Conservation (phyloP, 306 rosid genomes). For the Cucumis hystrix region DNA sequence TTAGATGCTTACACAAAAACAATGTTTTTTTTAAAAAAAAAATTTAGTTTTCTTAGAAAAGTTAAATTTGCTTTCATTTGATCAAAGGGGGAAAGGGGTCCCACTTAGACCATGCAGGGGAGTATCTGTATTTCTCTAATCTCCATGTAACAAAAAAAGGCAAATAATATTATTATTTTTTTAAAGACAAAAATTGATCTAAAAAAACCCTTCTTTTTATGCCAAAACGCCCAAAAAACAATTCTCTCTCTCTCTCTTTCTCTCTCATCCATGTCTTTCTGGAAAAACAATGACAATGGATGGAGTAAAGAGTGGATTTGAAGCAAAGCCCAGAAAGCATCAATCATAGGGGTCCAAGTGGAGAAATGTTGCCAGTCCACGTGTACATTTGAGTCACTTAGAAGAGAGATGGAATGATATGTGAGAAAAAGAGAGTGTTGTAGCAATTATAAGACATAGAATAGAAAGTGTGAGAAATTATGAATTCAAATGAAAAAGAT, state of each 20-base stretch:
- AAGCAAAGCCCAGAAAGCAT: conserved; percentile 20
- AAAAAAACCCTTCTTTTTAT: not conserved
- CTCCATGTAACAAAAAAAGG: not conserved
- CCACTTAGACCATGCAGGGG: not conserved
- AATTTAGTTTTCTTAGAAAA: not conserved
- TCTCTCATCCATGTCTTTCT: not conserved
- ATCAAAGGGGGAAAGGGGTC: not conserved
- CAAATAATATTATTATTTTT: not conserved
- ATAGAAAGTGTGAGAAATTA: conserved; percentile 1
- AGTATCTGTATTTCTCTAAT: not conserved
- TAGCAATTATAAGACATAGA: conserved; percentile 27
- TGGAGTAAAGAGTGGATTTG: conserved; percentile 26
- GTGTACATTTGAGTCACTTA: conserved; percentile 29
- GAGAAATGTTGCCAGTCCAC: not conserved
- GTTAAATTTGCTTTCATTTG: not conserved
- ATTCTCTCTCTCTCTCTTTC: too few relatives aligned
- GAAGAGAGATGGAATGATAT: conserved; percentile 23
- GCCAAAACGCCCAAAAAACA: not conserved
- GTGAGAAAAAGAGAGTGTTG: not conserved
- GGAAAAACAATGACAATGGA: conserved; percentile 6
- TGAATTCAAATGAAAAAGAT: not conserved
- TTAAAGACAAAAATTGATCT: not conserved
- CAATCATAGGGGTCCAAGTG: conserved; percentile 25
- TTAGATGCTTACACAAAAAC: not conserved
- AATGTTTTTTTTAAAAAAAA: not conserved